A percentile compares a stretch with the other conserved stretches of the same genome.
phyloP scores from a whole-genome alignment of 2,329 filamentous ascomycete genomes.

The Pestalotiopsis fici region DNA sequence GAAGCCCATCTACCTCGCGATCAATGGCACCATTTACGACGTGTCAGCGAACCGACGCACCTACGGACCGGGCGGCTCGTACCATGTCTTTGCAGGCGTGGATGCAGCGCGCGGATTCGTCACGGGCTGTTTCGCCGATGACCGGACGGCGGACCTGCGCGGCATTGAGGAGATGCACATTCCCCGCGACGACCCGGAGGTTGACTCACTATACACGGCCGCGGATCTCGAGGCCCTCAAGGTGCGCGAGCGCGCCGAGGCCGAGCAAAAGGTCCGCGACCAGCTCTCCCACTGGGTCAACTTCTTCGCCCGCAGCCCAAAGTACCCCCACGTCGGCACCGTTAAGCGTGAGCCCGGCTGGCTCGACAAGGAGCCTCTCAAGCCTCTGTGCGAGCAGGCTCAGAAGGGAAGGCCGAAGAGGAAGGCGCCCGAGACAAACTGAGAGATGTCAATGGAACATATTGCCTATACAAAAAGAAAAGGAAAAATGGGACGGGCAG shows the following conservation, averaged over 20 bases:
- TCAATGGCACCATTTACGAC: slow-evolving; percentile 87
- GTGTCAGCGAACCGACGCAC: slow-evolving; percentile 68
- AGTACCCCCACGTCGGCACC: slow-evolving; percentile 80
- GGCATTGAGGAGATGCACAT: slow-evolving; percentile 88
- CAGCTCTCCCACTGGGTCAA: slow-evolving; percentile 78
- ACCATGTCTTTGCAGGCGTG: slow-evolving; percentile 81
- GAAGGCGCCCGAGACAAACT: slow-evolving; percentile 55
- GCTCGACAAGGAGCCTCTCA: slow-evolving; percentile 62
- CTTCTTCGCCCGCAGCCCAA: slow-evolving; percentile 78
- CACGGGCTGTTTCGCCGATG: slow-evolving; percentile 88
- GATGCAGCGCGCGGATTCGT: slow-evolving; percentile 90
- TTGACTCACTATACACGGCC: slow-evolving; percentile 60
- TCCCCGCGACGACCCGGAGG: slow-evolving; percentile 60
- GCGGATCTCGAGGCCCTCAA: slow-evolving; percentile 55
- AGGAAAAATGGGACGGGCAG: not conserved
- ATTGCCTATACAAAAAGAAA: too few relatives aligned
- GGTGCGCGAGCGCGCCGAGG: slow-evolving; percentile 68
- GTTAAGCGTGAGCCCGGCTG: slow-evolving; percentile 64
- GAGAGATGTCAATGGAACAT: not conserved
- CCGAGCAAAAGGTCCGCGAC: slow-evolving; percentile 64
- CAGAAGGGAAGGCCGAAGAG: slow-evolving; percentile 57
- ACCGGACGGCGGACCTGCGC: slow-evolving; percentile 80
- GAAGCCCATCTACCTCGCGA: slow-evolving; percentile 84
- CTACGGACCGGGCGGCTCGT: slow-evolving; percentile 84
- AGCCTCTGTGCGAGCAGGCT: slow-evolving; percentile 71